phyloP scores from a whole-genome alignment of 352 stramenopile genomes.

The Halophytophthora batemanensis region DNA sequence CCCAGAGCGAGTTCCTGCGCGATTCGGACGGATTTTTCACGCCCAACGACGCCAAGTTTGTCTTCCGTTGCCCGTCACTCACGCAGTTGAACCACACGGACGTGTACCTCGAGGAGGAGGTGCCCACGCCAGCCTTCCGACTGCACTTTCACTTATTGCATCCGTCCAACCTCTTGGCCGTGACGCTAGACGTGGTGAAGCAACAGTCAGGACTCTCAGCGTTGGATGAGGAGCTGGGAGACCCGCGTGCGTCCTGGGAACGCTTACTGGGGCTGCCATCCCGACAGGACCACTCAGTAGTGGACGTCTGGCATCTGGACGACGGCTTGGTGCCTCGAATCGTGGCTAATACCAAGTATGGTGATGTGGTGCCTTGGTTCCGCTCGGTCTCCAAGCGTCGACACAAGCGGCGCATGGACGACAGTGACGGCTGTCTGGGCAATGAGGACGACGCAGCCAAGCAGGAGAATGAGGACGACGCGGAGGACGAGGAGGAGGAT shows the following conservation, averaged over 20 bases:
- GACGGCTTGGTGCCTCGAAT: constrained; percentile 49
- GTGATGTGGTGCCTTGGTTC: constrained; percentile 59
- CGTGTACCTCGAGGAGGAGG: constrained; percentile 57
- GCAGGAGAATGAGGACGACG: constrained; percentile 56
- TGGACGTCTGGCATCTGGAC: constrained; percentile 75
- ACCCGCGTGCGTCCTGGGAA: constrained; percentile 47
- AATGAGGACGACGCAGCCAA: constrained; percentile 44
- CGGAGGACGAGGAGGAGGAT: constrained; percentile 57
- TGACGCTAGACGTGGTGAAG: constrained; percentile 46
- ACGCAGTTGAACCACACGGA: constrained; percentile 58
- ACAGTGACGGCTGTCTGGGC: constrained; percentile 26
- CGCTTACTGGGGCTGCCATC: constrained; percentile 55
- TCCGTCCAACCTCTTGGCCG: constrained; percentile 40
- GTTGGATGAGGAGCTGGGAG: constrained; percentile 30
- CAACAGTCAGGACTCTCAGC: constrained; percentile 16
- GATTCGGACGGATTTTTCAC: constrained; percentile 30
- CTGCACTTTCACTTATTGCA: constrained; percentile 48
- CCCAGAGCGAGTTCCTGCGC: constrained; percentile 41
- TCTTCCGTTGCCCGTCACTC: constrained; percentile 59
- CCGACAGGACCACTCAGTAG: constrained; percentile 52
- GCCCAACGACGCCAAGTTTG: constrained; percentile 57
- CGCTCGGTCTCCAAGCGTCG: constrained; percentile 37
- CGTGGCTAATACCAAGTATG: constrained; percentile 61
- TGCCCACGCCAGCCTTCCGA: constrained; percentile 39
- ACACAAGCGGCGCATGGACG: constrained; percentile 37